phyloP scores from a whole-genome alignment of 2,329 filamentous ascomycete species.

The Cladophialophora bantiana region DNA sequence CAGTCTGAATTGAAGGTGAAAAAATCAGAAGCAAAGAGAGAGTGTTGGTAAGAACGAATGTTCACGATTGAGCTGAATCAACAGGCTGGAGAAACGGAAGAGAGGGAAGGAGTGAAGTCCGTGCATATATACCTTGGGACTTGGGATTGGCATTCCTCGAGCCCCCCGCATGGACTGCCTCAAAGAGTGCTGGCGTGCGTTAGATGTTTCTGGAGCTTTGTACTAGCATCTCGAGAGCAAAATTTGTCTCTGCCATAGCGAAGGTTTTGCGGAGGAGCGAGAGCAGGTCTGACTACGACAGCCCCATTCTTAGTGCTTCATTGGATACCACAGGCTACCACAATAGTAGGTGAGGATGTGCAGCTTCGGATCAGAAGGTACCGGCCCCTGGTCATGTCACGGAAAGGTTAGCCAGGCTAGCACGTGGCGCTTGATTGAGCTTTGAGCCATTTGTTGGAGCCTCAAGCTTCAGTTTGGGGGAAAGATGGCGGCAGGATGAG shows the following conservation, averaged over 20 bases:
- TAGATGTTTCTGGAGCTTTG: not conserved
- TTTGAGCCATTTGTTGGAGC: slow-evolving; percentile 2
- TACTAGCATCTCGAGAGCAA: not conserved
- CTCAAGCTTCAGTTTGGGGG: not conserved
- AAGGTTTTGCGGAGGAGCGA: not conserved
- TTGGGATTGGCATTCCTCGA: not conserved
- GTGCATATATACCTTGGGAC: slow-evolving; percentile 17
- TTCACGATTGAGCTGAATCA: slow-evolving; percentile 20
- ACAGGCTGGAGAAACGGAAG: slow-evolving; percentile 13
- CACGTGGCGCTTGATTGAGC: not conserved
- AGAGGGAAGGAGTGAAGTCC: not conserved
- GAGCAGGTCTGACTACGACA: slow-evolving; percentile 1
- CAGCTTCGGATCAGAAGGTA: slow-evolving; percentile 12
- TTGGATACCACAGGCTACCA: slow-evolving; percentile 2
- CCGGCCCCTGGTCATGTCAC: slow-evolving; percentile 13
- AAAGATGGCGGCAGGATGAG: slow-evolving; percentile 6
- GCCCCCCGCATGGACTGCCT: not conserved
- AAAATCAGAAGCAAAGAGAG: slow-evolving; percentile 9
- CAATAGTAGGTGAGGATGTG: not conserved
- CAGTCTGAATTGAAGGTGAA: slow-evolving; percentile 24
- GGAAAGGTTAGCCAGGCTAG: not conserved
- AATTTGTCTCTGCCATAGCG: not conserved
- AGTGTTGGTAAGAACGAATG: not conserved
- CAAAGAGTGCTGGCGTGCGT: not conserved
- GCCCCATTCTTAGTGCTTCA: not conserved